Base-by-base conservation (phyloP, 352 stramenopile genomes). In the Phytophthora quininea region DNA sequence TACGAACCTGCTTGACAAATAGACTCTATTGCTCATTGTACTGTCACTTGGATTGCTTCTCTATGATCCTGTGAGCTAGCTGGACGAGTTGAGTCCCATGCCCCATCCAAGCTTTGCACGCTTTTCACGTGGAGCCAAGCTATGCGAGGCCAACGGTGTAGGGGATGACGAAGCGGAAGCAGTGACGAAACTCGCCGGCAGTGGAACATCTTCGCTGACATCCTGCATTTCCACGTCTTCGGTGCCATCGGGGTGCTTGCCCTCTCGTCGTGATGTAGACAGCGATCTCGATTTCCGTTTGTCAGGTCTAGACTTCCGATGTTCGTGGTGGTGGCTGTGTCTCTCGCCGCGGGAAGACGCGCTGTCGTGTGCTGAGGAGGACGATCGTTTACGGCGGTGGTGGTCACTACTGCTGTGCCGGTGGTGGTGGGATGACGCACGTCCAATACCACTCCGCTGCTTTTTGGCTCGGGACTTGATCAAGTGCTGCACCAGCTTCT, bases 81-180 rank as follows among this genome's bases (percentile, higher is more conserved):
- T 49, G n/a, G 11, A 42, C 35, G 27, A 73, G 47, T 70, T 80
- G 29, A 93, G 76, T 2, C 86, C 86, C 86, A 94, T 94, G 30
- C 86, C 86, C 86, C 86, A 94, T n/a, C 70, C 86, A 8, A 94
- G 74, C 70, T 91, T 94, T 10, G 59, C 69, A 7, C 86, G 84
- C 54, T 90, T 91, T 55, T 76, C 71, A 46, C 67, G 71, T 12
- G 58, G 63, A 48, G 59, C 67, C 31, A 73, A 69, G 37, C 54
- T 57, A 11, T 62, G 59, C 4, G 67, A 56, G 37, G 14, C 38
- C 43, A 57, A n/a, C 51, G 29, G 4, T 27, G 55, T 27, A 3
- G 51, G 33, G 24, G 62, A 72, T 64, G 58, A 64, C 50, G 24
- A 64, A 32, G 72, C 57, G 32, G 71, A 76, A 40, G 70, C 61